Base-by-base conservation (phyloP, 2,329 filamentous ascomycete species). In the Daldinia eschscholtzii region DNA sequence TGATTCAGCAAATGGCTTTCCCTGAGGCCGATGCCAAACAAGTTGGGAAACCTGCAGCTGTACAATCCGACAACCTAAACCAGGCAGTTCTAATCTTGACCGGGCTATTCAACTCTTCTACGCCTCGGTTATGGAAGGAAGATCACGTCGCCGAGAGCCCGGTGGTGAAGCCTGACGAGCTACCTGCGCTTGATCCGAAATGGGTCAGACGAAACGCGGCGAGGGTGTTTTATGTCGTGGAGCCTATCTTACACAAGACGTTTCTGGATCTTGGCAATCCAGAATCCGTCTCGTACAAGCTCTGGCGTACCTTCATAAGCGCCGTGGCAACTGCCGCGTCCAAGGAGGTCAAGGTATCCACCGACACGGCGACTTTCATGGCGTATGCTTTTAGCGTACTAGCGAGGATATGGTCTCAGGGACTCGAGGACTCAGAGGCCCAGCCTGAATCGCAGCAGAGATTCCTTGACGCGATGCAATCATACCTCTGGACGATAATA, bases 271-370 rank as follows among this genome's bases (percentile, higher is more conserved):
- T 95, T n/a, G 85, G 87, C 7, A 84, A 88, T 57, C 84, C 87
- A 1, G 86, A 86, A 18, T 92, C 88, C 70, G 73, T 80, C 9
- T 77, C 82, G 0, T 83, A 80, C 56, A 82, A 80, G 6, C 83
- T 93, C 41, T 93, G 91, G 91, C 79, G 82, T 30, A 83, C 86
- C 1, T 82, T 93, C 12, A 83, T 93, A 48, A 81, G 83, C 3
- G 87, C 90, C 1, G 83, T 94, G 28, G 86, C 89, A 2, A 86
- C 87, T 56, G 92, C 92, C 42, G 91, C 91, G 26, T 87, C 86
- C 46, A 97, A 97, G 80, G 96, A 99, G 79, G 91, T 99, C 73
- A 97, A 95, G 74, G 90, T 94, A 6, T 94, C 93, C 0, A 87
- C 87, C 12, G 95, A 98, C 68, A 93, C 94, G 1, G 92, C 93